These are phyloP conservation scores for Lactuca sativa DNA, from an alignment of 129 eudicot genomes.

Conservation along the genomic window DNA sequence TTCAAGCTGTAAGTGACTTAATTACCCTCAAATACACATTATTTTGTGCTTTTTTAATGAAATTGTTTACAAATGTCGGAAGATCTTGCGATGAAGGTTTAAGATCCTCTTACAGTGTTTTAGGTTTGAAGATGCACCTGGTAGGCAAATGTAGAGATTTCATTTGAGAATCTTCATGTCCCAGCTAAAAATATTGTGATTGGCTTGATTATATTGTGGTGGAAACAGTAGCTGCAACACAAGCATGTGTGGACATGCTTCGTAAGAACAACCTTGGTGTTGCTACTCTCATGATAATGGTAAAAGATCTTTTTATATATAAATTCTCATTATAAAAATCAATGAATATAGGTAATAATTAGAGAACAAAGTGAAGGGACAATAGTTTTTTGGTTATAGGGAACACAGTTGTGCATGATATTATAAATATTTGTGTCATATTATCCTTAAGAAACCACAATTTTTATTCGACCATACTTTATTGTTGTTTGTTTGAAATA, in stretches of 20 bases:
- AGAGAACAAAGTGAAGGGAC: no score
- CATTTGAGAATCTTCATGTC: no score
- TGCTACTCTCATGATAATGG: slow-evolving; percentile 97
- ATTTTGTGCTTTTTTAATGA: no score
- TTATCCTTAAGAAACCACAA: background rate
- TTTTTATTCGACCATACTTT: background rate
- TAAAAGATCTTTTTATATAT: slow-evolving; percentile 10
- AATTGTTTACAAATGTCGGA: no score
- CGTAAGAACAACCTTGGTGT: slow-evolving; percentile 85
- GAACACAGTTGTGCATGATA: no score
- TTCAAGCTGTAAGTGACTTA: slow-evolving; percentile 71
- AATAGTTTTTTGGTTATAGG: no score
- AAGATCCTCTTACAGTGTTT: no score
- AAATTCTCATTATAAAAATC: background rate
- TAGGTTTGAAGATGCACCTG: no score
- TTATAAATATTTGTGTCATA: no score
- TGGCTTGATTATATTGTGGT: slow-evolving; percentile 94
- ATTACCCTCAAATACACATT: no score
- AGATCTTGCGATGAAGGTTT: no score
- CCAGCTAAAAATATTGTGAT: slow-evolving; percentile 27
- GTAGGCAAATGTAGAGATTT: no score
- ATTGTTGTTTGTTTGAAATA: background rate
- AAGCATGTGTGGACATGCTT: slow-evolving; percentile 88
- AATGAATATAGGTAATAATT: background rate
- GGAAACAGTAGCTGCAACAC: slow-evolving; percentile 92